phyloP scores from a whole-genome alignment of 768 basidiomycete species.

The Favolaschia claudopus region DNA sequence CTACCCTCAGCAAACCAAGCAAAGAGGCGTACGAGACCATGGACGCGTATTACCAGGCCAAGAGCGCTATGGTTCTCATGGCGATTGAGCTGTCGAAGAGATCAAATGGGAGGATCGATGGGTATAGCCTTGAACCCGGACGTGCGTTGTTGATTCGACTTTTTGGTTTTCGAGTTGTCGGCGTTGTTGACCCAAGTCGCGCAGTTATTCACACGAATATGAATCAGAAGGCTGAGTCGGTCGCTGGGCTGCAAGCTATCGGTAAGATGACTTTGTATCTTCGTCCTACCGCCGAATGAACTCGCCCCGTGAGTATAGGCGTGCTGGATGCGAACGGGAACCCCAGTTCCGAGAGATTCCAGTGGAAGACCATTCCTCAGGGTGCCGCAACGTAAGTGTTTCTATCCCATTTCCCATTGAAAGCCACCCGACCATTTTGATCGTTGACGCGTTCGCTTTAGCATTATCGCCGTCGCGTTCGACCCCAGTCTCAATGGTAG shows the following conservation, averaged over 20 bases:
- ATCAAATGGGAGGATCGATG: not conserved
- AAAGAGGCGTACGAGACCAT: not conserved
- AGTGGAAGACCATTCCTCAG: constrained; percentile 5
- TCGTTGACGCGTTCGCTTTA: not conserved
- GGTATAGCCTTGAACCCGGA: constrained; percentile 8
- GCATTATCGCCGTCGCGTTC: constrained; percentile 6
- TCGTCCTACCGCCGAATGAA: too few species aligned
- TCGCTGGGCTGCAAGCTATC: not conserved
- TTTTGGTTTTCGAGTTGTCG: not conserved
- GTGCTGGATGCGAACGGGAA: not conserved
- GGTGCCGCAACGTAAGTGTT: constrained; percentile 5
- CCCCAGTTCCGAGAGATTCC: not conserved
- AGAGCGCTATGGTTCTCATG: not conserved
- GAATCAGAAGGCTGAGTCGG: not conserved
- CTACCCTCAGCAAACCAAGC: not conserved
- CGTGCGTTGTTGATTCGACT: not conserved
- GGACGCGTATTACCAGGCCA: not conserved
- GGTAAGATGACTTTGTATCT: not conserved
- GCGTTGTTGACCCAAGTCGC: not conserved
- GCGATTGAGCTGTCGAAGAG: not conserved
- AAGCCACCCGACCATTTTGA: not conserved
- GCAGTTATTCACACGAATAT: constrained; percentile 13
- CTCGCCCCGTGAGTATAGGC: not conserved
- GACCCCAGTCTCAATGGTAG: constrained; percentile 6
- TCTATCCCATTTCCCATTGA: not conserved